These are phyloP conservation scores for Trichoderma parareesei DNA, from an alignment of 495 filamentous ascomycete species.

Conservation along the genomic window DNA sequence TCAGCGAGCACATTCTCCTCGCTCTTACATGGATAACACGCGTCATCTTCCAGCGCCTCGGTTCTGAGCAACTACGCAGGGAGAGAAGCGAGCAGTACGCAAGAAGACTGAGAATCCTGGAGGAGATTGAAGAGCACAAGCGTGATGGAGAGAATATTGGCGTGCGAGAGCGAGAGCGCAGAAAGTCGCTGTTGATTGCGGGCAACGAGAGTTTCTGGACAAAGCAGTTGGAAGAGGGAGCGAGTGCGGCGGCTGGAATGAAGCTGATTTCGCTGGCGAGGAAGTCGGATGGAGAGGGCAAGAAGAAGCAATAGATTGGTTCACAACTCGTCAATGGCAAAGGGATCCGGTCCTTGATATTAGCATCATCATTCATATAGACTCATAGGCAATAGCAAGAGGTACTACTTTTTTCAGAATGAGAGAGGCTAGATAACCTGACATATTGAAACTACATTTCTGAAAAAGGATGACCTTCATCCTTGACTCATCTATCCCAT, in stretches of 20 bases:
- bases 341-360: no score
- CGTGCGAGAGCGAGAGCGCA: background rate
- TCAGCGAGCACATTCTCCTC: slow-evolving; percentile 13
- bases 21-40: background rate
- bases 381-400: no score
- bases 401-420: no score
- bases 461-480: no score
- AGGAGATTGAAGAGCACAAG: slow-evolving; percentile 12
- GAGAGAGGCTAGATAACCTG: no score
- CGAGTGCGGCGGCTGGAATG: slow-evolving; percentile 1
- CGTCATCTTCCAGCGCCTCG: slow-evolving; percentile 4
- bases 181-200: background rate
- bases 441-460: no score
- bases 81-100: slow-evolving; percentile 12
- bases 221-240: background rate
- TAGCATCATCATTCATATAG: no score
- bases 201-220: slow-evolving; percentile 6
- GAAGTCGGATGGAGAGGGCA: background rate
- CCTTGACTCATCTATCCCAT: no score
- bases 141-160: slow-evolving; percentile 1
- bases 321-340: background rate
- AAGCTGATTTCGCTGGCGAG: background rate
- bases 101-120: slow-evolving; percentile 4
- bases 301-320: background rate
- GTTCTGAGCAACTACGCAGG: slow-evolving; percentile 5